Conservation (phyloP, 768 basidiomycete genomes). For the Panus rudis region DNA sequence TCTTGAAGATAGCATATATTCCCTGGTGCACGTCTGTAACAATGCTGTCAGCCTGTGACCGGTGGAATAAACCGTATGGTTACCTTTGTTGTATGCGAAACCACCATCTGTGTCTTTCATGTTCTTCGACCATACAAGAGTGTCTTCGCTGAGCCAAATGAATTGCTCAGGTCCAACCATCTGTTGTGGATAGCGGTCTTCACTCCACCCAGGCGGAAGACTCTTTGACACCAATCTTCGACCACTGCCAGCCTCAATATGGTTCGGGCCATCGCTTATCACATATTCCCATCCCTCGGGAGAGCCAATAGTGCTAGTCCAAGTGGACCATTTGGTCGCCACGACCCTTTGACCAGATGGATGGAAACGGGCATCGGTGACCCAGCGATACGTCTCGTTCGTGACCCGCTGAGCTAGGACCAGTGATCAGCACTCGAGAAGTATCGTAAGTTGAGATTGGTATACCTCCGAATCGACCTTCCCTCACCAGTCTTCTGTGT, state of each 20-base stretch:
- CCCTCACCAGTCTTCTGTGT: constrained; percentile 42
- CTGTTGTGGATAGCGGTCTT: constrained; percentile 53
- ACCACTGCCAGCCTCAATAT: constrained; percentile 40
- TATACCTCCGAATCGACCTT: constrained; percentile 48
- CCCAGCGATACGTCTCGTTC: constrained; percentile 69
- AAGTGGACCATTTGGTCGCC: constrained; percentile 75
- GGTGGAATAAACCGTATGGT: too few relatives aligned
- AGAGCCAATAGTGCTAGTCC: constrained; percentile 53
- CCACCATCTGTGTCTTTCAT: constrained; percentile 36
- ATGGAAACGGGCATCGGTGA: constrained; percentile 66
- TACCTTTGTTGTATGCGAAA: constrained; percentile 68
- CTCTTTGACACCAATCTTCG: constrained; percentile 46
- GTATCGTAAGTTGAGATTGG: constrained; percentile 1
- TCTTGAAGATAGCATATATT: constrained; percentile 62
- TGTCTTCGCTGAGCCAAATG: constrained; percentile 52
- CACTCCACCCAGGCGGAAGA: constrained; percentile 55
- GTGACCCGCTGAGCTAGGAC: constrained; percentile 43
- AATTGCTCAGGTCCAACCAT: constrained; percentile 72
- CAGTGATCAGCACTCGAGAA: not conserved
- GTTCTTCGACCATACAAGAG: constrained; percentile 62
- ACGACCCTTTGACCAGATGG: constrained; percentile 54
- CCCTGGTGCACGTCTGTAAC: constrained; percentile 61
- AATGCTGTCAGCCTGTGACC: too few relatives aligned
- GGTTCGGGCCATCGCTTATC: constrained; percentile 26
- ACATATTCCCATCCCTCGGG: constrained; percentile 69